Conservation (phyloP, 1,139 yeast genomes). For the Geotrichum reessii region DNA sequence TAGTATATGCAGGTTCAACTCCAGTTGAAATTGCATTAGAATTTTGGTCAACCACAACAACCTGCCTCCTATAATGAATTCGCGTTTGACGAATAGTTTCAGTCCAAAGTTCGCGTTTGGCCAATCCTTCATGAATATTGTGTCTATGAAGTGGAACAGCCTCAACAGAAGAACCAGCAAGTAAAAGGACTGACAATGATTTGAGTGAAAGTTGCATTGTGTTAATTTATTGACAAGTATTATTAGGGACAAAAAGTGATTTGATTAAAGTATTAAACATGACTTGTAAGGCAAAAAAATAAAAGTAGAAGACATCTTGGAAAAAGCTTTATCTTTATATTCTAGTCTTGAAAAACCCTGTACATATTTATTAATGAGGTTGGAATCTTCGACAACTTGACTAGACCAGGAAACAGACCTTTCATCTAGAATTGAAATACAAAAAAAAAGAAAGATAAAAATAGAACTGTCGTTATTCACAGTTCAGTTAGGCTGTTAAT, state of each 20-base stretch:
- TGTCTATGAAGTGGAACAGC: background rate
- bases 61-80: background rate
- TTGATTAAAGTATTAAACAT: too few species aligned
- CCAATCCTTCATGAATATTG: background rate
- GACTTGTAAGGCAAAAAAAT: background rate
- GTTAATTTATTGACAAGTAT: background rate
- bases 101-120: background rate
- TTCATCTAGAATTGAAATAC: background rate
- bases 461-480: background rate
- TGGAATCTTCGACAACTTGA: too few species aligned
- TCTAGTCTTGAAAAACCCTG: background rate
- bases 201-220: background rate
- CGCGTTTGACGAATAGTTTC: background rate
- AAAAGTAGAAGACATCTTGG: background rate
- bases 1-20: background rate
- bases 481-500: background rate
- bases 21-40: background rate
- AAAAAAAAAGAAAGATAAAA: background rate
- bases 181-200: background rate
- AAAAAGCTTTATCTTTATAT: background rate
- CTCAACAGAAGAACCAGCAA: background rate
- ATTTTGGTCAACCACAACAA: background rate
- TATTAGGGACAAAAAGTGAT: background rate
- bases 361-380: too few species aligned
- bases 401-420: background rate